phyloP scores from a whole-genome alignment of 106 monocot genomes.

The Narthecium ossifragum region DNA sequence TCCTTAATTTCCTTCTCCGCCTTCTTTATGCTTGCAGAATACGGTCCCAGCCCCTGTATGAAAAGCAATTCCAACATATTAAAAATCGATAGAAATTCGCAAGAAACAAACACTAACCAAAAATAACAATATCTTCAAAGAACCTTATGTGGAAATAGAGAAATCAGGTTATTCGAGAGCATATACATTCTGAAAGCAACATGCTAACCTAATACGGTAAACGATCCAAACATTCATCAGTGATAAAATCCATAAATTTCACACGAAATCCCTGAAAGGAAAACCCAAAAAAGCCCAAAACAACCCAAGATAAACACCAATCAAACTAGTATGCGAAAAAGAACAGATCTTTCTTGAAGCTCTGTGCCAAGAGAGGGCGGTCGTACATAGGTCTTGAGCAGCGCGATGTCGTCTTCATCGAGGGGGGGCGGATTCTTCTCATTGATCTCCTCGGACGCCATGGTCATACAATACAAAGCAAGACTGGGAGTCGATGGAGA shows the following conservation, averaged over 20 bases:
- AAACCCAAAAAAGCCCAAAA: background rate
- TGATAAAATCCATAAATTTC: background rate
- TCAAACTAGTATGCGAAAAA: background rate
- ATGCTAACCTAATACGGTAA: no score
- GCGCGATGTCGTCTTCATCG: constrained; percentile 96
- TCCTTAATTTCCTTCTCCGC: constrained; percentile 94
- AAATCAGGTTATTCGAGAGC: background rate
- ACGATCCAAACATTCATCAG: background rate
- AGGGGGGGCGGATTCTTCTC: constrained; percentile 89
- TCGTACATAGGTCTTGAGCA: constrained; percentile 86
- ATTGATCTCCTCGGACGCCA: constrained; percentile 72
- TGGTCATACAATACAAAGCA: no score
- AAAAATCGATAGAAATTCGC: no score
- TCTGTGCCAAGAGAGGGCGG: background rate
- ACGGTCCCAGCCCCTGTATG: constrained; percentile 94
- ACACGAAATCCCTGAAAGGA: background rate
- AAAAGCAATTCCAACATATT: no score
- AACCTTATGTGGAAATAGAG: background rate
- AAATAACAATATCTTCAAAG: background rate
- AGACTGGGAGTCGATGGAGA: no score
- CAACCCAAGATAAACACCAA: background rate
- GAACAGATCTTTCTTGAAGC: background rate
- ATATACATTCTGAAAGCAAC: background rate
- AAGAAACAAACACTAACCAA: no score
- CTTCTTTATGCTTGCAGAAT: constrained; percentile 77